Conservation (phyloP, 169 alveolate species). For the Perkinsus olseni region DNA sequence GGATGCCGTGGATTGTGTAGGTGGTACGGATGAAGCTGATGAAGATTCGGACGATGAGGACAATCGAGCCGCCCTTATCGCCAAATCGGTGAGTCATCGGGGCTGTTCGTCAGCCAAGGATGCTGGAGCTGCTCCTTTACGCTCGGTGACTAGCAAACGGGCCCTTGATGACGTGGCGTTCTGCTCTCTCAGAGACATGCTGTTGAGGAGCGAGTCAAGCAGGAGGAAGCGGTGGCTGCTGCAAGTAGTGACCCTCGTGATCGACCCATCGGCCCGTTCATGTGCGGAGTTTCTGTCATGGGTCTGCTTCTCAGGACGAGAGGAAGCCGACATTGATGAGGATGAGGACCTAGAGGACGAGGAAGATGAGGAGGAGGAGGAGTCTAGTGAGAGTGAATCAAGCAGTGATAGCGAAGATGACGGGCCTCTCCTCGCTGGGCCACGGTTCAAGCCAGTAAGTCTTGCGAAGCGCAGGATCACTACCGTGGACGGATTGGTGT, state of each 20-base stretch:
- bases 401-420: not conserved
- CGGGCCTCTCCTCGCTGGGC: not conserved
- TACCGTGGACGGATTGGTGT: not conserved
- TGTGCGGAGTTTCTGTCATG: not conserved
- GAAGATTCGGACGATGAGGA: not conserved
- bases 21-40: not conserved
- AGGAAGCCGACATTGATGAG: not conserved
- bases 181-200: not conserved
- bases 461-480: not conserved
- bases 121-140: too few species aligned
- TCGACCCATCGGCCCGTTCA: too few species aligned
- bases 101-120: too few species aligned
- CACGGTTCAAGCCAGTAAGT: not conserved
- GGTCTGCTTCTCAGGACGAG: not conserved
- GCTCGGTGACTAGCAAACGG: too few species aligned
- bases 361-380: not conserved
- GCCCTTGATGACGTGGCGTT: not conserved
- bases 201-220: not conserved
- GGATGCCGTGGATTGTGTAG: not conserved
- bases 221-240: not conserved
- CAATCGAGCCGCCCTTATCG: not conserved
- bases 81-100: not conserved
- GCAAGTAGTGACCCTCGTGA: too few species aligned
- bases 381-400: not conserved
- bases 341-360: not conserved